phyloP scores from a whole-genome alignment of 768 basidiomycete species.

The Leccinum uliginosum region DNA sequence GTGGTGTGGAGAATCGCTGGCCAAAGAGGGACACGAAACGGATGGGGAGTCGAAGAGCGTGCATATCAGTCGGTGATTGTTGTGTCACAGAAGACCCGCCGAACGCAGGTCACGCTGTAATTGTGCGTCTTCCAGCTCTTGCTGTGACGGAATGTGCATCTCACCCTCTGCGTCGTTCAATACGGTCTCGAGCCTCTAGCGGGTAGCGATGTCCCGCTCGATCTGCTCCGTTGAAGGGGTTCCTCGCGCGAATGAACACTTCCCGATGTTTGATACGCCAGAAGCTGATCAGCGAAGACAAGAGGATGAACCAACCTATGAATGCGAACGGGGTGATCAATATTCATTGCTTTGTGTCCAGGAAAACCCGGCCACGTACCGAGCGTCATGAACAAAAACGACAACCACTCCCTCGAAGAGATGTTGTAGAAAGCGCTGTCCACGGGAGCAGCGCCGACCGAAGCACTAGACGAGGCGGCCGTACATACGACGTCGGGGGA shows the following conservation, averaged over 20 bases:
- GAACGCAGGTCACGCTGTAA: conserved; percentile 46
- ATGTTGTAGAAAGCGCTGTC: conserved; percentile 29
- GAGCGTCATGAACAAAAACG: conserved; percentile 87
- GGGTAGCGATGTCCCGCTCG: conserved; percentile 47
- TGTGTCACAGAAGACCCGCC: conserved; percentile 48
- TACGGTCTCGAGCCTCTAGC: conserved; percentile 46
- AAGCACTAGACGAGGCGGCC: conserved; percentile 14
- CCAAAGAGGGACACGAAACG: conserved; percentile 84
- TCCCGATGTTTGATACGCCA: conserved; percentile 88
- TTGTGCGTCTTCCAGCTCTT: conserved; percentile 40
- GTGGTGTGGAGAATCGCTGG: conserved; percentile 29
- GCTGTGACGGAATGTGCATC: conserved; percentile 23
- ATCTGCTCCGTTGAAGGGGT: conserved; percentile 36
- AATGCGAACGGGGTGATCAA: neutral
- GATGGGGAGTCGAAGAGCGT: conserved; percentile 54
- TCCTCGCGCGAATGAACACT: conserved; percentile 48
- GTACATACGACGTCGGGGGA: too few species aligned
- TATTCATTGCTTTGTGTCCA: neutral
- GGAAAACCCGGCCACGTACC: conserved; percentile 39
- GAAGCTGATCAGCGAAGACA: conserved; percentile 78
- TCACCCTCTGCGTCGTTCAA: conserved; percentile 40
- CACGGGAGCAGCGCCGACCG: conserved; percentile 10
- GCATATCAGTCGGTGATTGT: conserved; percentile 1
- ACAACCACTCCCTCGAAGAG: conserved; percentile 79
- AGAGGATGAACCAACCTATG: conserved; percentile 87